Evolutionary conservation across 169 alveolate genomes (phyloP), one percentile per base, ranked within the genome.

Genomic region (Plasmodium gaboni): DNA sequence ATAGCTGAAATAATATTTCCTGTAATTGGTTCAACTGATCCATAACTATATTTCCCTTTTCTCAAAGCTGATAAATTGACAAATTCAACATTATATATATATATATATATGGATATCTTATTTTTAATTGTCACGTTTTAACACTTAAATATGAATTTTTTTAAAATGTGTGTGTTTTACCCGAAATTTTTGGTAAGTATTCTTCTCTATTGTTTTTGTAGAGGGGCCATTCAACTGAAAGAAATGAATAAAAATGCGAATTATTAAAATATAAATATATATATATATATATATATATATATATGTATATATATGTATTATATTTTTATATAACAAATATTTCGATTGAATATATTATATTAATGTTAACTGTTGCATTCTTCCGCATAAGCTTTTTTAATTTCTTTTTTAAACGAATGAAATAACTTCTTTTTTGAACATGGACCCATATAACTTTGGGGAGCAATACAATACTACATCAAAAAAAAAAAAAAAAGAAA

Each of bases 361-460:
- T 38, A 38, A 50, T 46, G n/a, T 42, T 63, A 76, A 76, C 89
- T 46, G 65, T 76, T 19, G 22, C 89, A 76, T 57, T 76, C 89
- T 64, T 76, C 89, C 15, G 89, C 89, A 53, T 76, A 76, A 26
- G 89, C 89, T 17, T 42, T 76, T 50, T 76, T 76, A 17, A 65
- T 64, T 17, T 68, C 89, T 44, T 8, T 64, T 15, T 50, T 68
- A 44, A 76, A 76, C 32, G 70, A 26, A 26, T 13, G 69, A 65
- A 76, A 76, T 64, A 19, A n/a, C 64, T 76, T 76, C 67, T 76
- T 76, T 69, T 28, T 63, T 24, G 89, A 68, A 44, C 89, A 76
- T 24, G 89, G 89, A 7, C 89, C 89, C 70, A 15, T 42, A 65
- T 76, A 76, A 76, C 53, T 42, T 17, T 22, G 46, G 42, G 89